A percentile compares a stretch with the other conserved stretches of the same genome.
phyloP scores from a whole-genome alignment of 1,284 basidiomycete genomes.

The Cystobasidiaceae sp. region DNA sequence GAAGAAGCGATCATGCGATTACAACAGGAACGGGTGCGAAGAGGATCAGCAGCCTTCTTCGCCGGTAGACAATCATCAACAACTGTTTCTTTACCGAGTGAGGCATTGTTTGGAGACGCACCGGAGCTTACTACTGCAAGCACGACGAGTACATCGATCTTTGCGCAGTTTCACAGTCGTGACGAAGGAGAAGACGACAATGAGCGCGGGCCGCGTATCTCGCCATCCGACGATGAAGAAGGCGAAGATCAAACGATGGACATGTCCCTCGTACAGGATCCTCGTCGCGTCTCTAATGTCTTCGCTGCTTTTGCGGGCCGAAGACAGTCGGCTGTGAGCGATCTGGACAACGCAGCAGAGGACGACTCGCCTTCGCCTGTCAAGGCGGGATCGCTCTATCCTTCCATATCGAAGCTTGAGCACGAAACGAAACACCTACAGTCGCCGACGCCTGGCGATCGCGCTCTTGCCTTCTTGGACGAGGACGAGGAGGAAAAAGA shows the following conservation, averaged over 20 bases:
- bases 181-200: background rate
- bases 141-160: conserved; percentile 6
- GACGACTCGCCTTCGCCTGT: conserved; percentile 9
- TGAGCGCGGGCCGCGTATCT: background rate
- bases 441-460: conserved; percentile 14
- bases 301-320: conserved; percentile 17
- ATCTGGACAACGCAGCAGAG: background rate
- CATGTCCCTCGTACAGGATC: conserved; percentile 23
- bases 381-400: conserved; percentile 16
- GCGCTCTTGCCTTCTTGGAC: conserved; percentile 22
- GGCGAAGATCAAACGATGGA: conserved; percentile 28
- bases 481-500: conserved; percentile 18
- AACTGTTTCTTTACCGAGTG: background rate
- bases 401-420: conserved; percentile 11
- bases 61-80: background rate
- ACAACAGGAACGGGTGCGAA: background rate
- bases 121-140: too few relatives aligned
- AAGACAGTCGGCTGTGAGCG: background rate
- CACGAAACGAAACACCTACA: conserved; percentile 3
- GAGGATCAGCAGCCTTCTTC: conserved; percentile 25
- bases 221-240: background rate
- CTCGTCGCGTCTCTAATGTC: conserved; percentile 15
- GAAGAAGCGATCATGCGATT: conserved; percentile 14
- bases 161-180: conserved; percentile 7
- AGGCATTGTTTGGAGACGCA: conserved; percentile 9